Conservation (phyloP, 164 flowering plant genomes). For the Sextonia rubra region DNA sequence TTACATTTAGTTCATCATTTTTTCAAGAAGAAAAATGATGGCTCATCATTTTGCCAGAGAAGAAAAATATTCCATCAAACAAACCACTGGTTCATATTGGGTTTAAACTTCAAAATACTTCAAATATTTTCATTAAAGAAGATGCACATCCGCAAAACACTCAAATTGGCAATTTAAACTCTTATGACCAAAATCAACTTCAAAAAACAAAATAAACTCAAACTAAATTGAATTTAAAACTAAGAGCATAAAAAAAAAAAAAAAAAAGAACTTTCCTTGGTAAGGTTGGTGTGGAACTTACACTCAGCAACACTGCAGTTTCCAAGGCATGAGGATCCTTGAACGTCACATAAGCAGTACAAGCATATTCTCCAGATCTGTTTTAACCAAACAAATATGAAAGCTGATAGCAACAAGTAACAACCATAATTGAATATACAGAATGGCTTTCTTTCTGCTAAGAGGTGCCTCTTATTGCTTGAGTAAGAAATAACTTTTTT, state of each 20-base stretch:
- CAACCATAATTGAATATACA: background rate
- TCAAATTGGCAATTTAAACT: background rate
- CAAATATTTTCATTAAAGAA: background rate
- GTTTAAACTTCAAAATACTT: background rate
- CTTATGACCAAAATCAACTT: background rate
- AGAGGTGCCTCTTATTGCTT: too few relatives aligned
- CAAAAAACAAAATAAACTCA: background rate
- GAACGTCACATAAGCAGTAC: constrained; percentile 80
- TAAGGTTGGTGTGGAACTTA: constrained; percentile 31
- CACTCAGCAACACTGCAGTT: constrained; percentile 81
- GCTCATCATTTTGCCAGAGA: too few relatives aligned
- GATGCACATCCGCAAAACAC: background rate
- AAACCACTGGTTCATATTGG: background rate
- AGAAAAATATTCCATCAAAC: background rate
- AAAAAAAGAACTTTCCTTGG: background rate
- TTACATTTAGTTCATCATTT: too few relatives aligned
- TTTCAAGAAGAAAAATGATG: too few relatives aligned
- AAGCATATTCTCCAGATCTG: constrained; percentile 66
- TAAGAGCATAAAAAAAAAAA: constrained; percentile 47
- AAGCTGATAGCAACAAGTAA: background rate
- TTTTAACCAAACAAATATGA: constrained; percentile 2
- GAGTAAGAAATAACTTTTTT: too few relatives aligned
- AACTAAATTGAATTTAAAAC: constrained; percentile 8
- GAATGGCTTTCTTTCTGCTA: background rate
- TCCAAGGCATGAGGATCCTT: constrained; percentile 64